phyloP scores from a whole-genome alignment of 768 basidiomycete genomes.

The Termitomyces sp. region DNA sequence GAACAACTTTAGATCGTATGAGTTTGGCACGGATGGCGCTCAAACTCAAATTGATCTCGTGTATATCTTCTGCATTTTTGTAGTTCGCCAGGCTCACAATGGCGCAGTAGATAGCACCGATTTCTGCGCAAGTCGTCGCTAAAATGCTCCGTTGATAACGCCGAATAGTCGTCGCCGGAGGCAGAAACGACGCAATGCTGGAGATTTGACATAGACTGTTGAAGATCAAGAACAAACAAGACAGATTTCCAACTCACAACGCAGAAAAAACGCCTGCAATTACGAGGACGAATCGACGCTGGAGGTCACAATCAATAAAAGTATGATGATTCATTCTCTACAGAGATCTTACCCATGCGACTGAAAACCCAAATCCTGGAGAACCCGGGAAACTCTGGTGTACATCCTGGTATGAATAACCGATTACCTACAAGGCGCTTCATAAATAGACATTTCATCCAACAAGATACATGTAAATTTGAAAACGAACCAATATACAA shows the following conservation, averaged over 20 bases:
- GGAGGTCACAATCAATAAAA: not conserved
- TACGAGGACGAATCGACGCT: slow-evolving; percentile 69
- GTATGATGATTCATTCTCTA: not conserved
- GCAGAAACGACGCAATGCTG: slow-evolving; percentile 66
- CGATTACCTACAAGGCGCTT: slow-evolving; percentile 43
- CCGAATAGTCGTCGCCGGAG: slow-evolving; percentile 72
- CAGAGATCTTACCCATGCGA: slow-evolving; percentile 59
- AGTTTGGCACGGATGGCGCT: slow-evolving; percentile 73
- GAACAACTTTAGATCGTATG: slow-evolving; percentile 49
- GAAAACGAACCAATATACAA: slow-evolving; percentile 38
- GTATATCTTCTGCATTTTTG: slow-evolving; percentile 41
- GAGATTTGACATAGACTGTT: not conserved
- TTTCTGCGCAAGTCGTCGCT: slow-evolving; percentile 58
- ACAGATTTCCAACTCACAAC: slow-evolving; percentile 40
- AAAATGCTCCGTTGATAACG: slow-evolving; percentile 66
- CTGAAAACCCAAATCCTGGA: slow-evolving; percentile 52
- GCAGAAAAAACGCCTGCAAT: slow-evolving; percentile 69
- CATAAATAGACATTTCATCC: not conserved
- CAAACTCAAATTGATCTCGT: slow-evolving; percentile 56
- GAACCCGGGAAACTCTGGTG: slow-evolving; percentile 41
- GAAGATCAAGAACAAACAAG: not conserved
- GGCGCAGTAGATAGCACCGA: slow-evolving; percentile 71
- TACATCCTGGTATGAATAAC: slow-evolving; percentile 67
- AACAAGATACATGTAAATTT: not conserved
- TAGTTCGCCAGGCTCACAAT: slow-evolving; percentile 68